These are phyloP conservation scores for Ormosia emarginata DNA, from an alignment of 306 rosid species.

Conservation along the genomic window DNA sequence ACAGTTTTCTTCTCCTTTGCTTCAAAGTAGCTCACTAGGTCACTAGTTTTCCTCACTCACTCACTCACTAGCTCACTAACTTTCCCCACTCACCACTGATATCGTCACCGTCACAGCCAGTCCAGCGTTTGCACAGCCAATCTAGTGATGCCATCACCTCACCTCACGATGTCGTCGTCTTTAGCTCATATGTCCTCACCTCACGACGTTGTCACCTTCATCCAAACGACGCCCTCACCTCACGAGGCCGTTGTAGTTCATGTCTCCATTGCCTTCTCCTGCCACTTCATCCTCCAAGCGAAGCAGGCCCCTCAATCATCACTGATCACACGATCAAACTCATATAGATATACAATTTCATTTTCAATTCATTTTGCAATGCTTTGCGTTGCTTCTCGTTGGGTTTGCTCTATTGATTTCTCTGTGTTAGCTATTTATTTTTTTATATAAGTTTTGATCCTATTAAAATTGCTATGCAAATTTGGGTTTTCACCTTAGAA, in stretches of 20 bases:
- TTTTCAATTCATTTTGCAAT: neutral
- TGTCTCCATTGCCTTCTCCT: neutral
- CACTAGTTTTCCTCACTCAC: too few species aligned
- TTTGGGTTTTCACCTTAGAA: conserved; percentile 11
- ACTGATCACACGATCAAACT: conserved; percentile 10
- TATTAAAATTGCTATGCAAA: neutral
- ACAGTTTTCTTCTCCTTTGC: too few species aligned
- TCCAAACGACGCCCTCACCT: too few species aligned
- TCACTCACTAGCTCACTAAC: too few species aligned
- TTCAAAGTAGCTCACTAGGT: too few species aligned
- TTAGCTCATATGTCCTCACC: too few species aligned
- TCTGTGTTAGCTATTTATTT: neutral
- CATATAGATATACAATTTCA: conserved; percentile 20
- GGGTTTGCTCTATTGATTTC: neutral
- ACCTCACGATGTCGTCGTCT: too few species aligned
- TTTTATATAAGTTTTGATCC: neutral
- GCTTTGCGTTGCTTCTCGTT: neutral
- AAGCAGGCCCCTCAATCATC: neutral
- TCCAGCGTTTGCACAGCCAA: too few species aligned
- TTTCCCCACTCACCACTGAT: too few species aligned
- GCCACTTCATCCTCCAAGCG: neutral
- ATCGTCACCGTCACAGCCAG: too few species aligned
- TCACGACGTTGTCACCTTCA: too few species aligned
- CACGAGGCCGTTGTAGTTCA: neutral
- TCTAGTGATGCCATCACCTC: too few species aligned